Evolutionary conservation across 768 basidiomycete genomes (phyloP), one percentile per base, ranked within the genome.

Genomic region (Gymnopilus junonius): DNA sequence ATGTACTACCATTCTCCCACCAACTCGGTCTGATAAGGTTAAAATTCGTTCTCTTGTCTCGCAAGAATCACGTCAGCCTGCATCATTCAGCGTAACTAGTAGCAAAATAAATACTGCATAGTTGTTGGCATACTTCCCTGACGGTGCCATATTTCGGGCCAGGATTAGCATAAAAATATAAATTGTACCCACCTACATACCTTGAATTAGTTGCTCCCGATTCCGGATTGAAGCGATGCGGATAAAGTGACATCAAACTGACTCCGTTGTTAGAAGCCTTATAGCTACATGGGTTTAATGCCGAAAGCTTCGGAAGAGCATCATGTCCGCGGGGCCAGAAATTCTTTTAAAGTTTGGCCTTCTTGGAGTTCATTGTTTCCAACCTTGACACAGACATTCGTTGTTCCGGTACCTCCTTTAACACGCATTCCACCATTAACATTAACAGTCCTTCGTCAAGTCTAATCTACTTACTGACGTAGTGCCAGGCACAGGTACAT

Each of bases 101-200:
- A 23, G 20, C 21, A 35, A 35, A 40, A 25, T 40, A 29, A 37
- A 25, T 17, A 20, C 48, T 29, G 48, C 48, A 51, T 51, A 29
- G 48, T 29, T 11, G 27, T 29, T 51, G 48, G 23, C 29, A 17
- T 17, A 29, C 48, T 51, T 51, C 29, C 48, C 29, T 31, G 29
- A 51, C 15, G 29, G 48, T 32, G 48, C 48, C 48, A 29, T 29
- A 29, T 51, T 32, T n/a, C 31, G 48, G 48, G 48, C 17, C 48
- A 51, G 48, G 29, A 37, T 55, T 55, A 21, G 34, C 54, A 55
- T 55, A 55, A 55, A 55, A 40, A 55, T 55, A 55, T 55, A 40
- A 2, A 55, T 55, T 40, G 7, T 55, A 55, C 54, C 54, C 54
- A 55, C 54, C 54, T 37, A 15, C n/a, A n/a, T n/a, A n/a, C n/a